phyloP scores from a whole-genome alignment of 1,139 yeast species.

The Candida labiduridarum region DNA sequence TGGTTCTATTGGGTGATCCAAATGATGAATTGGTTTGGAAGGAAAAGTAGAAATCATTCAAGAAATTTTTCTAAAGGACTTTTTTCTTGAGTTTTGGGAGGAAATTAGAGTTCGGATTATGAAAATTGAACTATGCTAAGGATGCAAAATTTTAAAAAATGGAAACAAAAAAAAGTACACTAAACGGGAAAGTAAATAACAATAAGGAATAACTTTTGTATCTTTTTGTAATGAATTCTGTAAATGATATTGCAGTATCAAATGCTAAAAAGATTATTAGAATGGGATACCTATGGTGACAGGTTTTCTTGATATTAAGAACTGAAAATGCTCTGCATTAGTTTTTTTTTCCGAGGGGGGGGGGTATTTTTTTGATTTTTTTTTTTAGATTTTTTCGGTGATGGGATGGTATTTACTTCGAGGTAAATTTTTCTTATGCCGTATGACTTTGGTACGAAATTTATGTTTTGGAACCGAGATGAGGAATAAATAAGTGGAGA shows the following conservation, averaged over 20 bases:
- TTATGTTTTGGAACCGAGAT: background rate
- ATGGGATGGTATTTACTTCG: background rate
- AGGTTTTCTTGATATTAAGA: background rate
- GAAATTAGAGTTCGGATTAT: background rate
- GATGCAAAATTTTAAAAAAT: background rate
- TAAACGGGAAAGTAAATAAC: background rate
- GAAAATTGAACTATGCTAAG: background rate
- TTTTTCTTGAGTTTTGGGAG: background rate
- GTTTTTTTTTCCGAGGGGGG: background rate
- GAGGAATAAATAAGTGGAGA: background rate
- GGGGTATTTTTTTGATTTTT: background rate
- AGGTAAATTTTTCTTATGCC: background rate
- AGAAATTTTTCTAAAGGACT: background rate
- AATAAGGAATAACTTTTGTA: background rate
- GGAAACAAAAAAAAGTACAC: background rate
- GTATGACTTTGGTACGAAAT: background rate
- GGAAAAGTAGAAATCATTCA: constrained; percentile 4
- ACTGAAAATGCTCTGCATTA: constrained; percentile 2
- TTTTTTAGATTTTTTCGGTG: background rate
- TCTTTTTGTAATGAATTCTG: background rate
- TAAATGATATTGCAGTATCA: background rate
- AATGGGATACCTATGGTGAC: background rate
- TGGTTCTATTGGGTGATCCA: constrained; percentile 9
- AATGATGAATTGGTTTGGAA: constrained; percentile 6
- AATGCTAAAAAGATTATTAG: background rate